phyloP scores from a whole-genome alignment of 176 grass and related monocot genomes.

The Eleusine coracana region DNA sequence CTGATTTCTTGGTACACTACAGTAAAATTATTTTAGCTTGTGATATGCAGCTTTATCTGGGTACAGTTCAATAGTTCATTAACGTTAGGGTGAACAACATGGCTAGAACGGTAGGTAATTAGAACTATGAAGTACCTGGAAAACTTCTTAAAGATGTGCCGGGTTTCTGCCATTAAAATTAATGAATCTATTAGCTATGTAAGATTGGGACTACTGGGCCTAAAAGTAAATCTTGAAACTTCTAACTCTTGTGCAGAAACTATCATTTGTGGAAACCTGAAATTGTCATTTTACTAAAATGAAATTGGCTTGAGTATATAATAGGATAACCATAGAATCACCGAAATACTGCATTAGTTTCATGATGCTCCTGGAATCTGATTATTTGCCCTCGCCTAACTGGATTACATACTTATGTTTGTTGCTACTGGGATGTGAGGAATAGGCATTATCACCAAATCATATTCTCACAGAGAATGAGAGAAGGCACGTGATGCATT shows the following conservation, averaged over 20 bases:
- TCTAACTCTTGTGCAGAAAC: slow-evolving; percentile 13
- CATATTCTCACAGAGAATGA: slow-evolving; percentile 10
- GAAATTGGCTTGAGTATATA: background rate
- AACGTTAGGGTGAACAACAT: slow-evolving; percentile 1
- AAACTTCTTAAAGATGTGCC: background rate
- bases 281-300: background rate
- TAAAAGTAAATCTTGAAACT: slow-evolving; percentile 19
- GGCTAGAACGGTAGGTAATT: slow-evolving; percentile 3
- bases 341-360: background rate
- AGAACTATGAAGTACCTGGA: background rate
- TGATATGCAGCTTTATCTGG: background rate
- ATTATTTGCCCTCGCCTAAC: background rate
- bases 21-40: background rate
- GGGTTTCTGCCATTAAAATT: background rate
- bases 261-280: background rate
- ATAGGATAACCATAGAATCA: background rate
- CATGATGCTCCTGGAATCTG: background rate
- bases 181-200: slow-evolving; percentile 1
- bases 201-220: slow-evolving; percentile 1
- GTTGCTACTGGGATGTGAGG: background rate
- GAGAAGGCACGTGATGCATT: slow-evolving; percentile 6
- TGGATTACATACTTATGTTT: slow-evolving; percentile 12
- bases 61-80: background rate
- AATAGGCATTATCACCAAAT: background rate
- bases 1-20: background rate